Percentiles rank a stretch among this genome's conserved stretches.
These are phyloP conservation scores for Phytophthora sojae DNA, from an alignment of 352 stramenopile species.

Conservation along the genomic window DNA sequence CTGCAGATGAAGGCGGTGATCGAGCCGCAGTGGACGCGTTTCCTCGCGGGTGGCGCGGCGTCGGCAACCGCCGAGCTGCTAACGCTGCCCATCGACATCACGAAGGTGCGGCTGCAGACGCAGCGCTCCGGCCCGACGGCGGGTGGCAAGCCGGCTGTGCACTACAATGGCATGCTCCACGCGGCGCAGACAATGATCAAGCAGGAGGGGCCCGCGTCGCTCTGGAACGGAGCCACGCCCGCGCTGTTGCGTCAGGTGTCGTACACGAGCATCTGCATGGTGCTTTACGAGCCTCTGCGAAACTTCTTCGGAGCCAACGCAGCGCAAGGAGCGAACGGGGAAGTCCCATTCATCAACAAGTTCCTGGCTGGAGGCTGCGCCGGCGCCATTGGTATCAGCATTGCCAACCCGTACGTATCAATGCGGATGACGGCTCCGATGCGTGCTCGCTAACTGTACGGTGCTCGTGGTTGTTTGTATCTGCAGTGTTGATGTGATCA, in stretches of 20 bases:
- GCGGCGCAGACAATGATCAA: constrained; percentile 69
- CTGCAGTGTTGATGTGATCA: constrained; percentile 87
- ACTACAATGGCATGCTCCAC: constrained; percentile 85
- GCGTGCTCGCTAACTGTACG: not conserved
- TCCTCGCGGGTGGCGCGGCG: constrained; percentile 71
- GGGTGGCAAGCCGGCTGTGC: constrained; percentile 43
- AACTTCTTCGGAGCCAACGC: constrained; percentile 73
- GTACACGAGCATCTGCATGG: constrained; percentile 90
- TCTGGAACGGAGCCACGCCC: constrained; percentile 83
- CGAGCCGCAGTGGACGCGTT: constrained; percentile 73
- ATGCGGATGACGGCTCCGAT: not conserved
- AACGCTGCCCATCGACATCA: constrained; percentile 89
- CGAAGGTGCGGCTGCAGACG: constrained; percentile 85
- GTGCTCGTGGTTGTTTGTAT: constrained; percentile 1
- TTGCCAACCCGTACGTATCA: constrained; percentile 84
- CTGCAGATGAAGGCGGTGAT: constrained; percentile 55
- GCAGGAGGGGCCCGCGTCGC: constrained; percentile 64
- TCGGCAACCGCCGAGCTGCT: constrained; percentile 80
- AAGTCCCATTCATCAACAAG: constrained; percentile 82
- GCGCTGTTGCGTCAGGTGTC: constrained; percentile 87
- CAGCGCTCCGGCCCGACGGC: constrained; percentile 49
- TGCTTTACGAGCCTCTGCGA: constrained; percentile 85
- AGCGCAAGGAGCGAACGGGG: constrained; percentile 37
- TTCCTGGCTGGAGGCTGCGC: constrained; percentile 82
- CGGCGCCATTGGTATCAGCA: constrained; percentile 78